Base-by-base conservation (phyloP, 352 stramenopile species). In the Peronosclerospora sorghi region DNA sequence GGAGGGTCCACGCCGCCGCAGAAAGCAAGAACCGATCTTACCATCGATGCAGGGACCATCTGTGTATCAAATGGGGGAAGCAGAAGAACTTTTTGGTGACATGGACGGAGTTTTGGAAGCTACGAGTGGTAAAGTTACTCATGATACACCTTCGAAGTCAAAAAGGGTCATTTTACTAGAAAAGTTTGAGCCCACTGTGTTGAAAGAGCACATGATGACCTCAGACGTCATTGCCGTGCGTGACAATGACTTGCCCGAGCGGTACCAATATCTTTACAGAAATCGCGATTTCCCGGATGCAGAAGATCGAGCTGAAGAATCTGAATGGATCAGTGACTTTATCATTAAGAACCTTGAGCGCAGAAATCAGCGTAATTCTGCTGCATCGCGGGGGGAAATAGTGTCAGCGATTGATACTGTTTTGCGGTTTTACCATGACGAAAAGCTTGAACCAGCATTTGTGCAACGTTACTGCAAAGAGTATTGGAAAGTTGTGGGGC, bases 401-500 rank as follows among this genome's bases (percentile, higher is more conserved):
- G 79, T 94, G 45, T 91, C 79, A 6, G 82, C 82, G 1, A 92
- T 94, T 45, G 82, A 94, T 45, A 91, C 65, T 10, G 80, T 94
- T 3, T 54, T 94, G 37, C 75, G 78, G 8, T 94, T 92, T 32
- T 94, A 94, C 27, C 82, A 94, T 41, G 79, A 92, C 19, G 82
- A 94, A 35, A 90, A 92, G 29, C 55, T 94, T 1, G 82, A 94
- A 46, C 82, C 82, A 4, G 65, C 80, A 8, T 94, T 90, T 52
- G 82, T 94, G 5, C 80, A 92, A 54, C 71, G 79, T n/a, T 94
- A 94, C 55, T 90, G 65, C 59, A 94, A 94, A 54, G 82, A 94
- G 29, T 94, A 86, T 39, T 94, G 80, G 79, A 90, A 92, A 68
- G 60, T 81, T 15, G 77, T 77, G n/a, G 82, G 82, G 0, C 53